Evolutionary conservation across 2,329 filamentous ascomycete species (phyloP).

Genomic region (Albifimbria verrucaria): DNA sequence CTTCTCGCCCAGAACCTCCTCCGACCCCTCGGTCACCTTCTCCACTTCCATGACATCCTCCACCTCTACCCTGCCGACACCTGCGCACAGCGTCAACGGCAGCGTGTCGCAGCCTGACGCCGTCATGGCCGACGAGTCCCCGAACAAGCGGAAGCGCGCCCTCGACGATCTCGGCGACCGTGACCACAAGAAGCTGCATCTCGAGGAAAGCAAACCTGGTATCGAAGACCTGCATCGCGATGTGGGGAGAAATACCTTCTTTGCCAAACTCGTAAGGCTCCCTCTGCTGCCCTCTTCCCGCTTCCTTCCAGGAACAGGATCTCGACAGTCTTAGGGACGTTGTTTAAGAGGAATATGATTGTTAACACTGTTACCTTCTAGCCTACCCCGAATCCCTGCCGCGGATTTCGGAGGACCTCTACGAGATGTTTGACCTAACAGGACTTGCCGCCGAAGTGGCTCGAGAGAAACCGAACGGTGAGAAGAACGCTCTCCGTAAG

Average conservation of each 20-base stretch:
- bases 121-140: conserved; percentile 49
- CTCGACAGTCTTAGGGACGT: conserved; percentile 20
- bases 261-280: conserved; percentile 64
- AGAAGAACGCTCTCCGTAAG: conserved; percentile 65
- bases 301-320: conserved; percentile 20
- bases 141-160: conserved; percentile 60
- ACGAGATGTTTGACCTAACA: conserved; percentile 54
- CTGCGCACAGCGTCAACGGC: conserved; percentile 61
- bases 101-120: conserved; percentile 42
- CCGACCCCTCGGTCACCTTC: conserved; percentile 48
- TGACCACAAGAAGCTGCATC: conserved; percentile 59
- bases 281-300: conserved; percentile 37
- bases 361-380: conserved; percentile 45
- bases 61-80: conserved; percentile 56
- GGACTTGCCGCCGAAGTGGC: conserved; percentile 59
- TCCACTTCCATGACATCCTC: conserved; percentile 49
- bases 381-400: conserved; percentile 47
- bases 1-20: conserved; percentile 52
- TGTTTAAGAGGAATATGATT: conserved; percentile 26
- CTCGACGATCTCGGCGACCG: conserved; percentile 54
- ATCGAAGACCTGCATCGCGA: conserved; percentile 64
- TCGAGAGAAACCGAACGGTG: conserved; percentile 60
- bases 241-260: conserved; percentile 65
- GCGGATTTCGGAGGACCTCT: conserved; percentile 53
- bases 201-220: conserved; percentile 58